Conservation (phyloP, 441 rosid species). For the Gossypium schwendimanii region DNA sequence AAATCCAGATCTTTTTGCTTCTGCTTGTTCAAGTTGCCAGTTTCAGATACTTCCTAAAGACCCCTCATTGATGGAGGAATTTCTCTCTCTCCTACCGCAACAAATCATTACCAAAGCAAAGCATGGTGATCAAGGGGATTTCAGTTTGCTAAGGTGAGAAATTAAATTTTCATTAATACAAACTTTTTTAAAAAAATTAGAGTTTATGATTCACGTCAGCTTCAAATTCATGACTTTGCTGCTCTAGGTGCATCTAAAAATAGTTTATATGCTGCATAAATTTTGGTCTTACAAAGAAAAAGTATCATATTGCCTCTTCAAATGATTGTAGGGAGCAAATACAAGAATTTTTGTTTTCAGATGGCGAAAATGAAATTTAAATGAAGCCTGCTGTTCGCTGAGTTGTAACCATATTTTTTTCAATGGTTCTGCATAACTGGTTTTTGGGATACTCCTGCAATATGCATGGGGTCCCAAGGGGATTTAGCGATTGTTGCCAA, state of each 20-base stretch:
- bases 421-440: neutral
- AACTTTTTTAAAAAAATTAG: neutral
- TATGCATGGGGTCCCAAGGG: neutral
- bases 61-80: conserved; percentile 39
- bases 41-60: conserved; percentile 86
- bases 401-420: neutral
- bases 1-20: conserved; percentile 30
- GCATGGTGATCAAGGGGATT: conserved; percentile 17
- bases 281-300: neutral
- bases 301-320: neutral
- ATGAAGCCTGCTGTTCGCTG: neutral
- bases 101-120: conserved; percentile 43
- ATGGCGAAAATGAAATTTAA: conserved; percentile 49
- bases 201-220: neutral
- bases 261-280: neutral
- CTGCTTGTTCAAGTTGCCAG: conserved; percentile 73
- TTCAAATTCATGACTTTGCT: neutral
- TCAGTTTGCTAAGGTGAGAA: conserved; percentile 53
- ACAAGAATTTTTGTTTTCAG: conserved; percentile 67
- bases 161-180: neutral
- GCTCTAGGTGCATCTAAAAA: neutral
- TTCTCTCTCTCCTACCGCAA: conserved; percentile 50
- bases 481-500: neutral
- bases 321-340: conserved; percentile 54
- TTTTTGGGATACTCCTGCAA: neutral